Conservation (phyloP, 202 grass and related monocot genomes). For the Schoenoplectus tabernaemontani region DNA sequence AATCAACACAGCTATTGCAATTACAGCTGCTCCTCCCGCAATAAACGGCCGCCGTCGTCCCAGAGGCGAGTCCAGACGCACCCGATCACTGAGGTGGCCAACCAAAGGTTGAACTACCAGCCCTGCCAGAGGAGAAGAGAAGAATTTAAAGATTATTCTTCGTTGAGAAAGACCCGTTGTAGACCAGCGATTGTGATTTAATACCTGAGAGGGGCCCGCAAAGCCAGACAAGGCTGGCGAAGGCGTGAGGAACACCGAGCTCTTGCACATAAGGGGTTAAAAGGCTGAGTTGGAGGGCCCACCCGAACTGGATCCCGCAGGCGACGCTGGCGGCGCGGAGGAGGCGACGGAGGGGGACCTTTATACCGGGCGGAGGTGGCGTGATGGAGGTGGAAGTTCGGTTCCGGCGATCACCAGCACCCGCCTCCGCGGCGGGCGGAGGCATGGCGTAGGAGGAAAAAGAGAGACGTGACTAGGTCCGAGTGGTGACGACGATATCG, state of each 20-base stretch:
- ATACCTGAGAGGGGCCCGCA: constrained; percentile 71
- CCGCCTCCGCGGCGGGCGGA: constrained; percentile 5
- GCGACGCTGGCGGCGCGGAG: constrained; percentile 65
- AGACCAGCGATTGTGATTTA: not conserved
- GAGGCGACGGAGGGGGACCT: constrained; percentile 42
- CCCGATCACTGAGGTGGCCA: constrained; percentile 68
- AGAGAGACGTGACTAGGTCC: not conserved
- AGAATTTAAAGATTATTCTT: not conserved
- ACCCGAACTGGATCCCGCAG: constrained; percentile 79
- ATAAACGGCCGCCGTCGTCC: constrained; percentile 75
- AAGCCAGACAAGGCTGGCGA: constrained; percentile 88
- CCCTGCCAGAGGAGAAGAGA: not conserved
- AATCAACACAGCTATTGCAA: constrained; percentile 39
- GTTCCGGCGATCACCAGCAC: not conserved
- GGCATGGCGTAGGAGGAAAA: not conserved
- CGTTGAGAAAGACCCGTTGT: not conserved
- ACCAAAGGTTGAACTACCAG: constrained; percentile 81
- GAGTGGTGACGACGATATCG: not conserved
- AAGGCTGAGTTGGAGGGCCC: constrained; percentile 81
- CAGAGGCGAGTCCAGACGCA: constrained; percentile 43
- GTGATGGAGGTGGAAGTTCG: not conserved
- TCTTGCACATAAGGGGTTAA: constrained; percentile 86
- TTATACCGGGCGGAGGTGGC: constrained; percentile 22
- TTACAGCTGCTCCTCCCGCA: constrained; percentile 46
- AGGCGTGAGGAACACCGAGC: constrained; percentile 80